Base-by-base conservation (phyloP, 192 early-diverging fungal genomes). In the Podila epicladia region DNA sequence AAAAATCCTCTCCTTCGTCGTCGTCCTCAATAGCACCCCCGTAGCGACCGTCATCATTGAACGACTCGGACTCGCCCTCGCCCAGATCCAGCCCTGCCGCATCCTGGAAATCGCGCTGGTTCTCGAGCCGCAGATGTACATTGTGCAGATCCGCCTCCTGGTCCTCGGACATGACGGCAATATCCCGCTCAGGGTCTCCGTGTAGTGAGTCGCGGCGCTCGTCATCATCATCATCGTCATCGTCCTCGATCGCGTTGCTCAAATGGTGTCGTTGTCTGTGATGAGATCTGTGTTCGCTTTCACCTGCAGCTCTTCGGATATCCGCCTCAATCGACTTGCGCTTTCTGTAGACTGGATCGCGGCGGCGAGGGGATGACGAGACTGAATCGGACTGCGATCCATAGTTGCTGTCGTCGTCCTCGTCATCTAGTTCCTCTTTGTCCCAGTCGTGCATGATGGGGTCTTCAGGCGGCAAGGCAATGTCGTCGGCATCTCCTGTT, bases 101-200 rank as follows among this genome's bases (percentile, higher is more conserved):
- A 61, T 80, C 77, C 66, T 80, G 77, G 57, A 80, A 80, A 15
- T 73, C 77, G 28, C 77, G 71, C 38, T 80, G 77, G 5, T 68
- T 80, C 62, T 80, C 77, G 1, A 80, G 62, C 33, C 77, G 64
- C 35, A 80, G 9, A 41, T 80, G 77, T 7, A 80, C 26, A 50
- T 80, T 80, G 31, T 80, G 66, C 3, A 69, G 62, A 3, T 80
- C 67, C 0, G 62, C 71, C 31, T 80, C 77, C n/a, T 80, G 71
- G 32, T 68, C 71, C 22, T 80, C 77, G 41, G 49, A 67, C 77
- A 80, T 80, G 26, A 59, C 51, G 0, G 77, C 62, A 3, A 69
- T 28, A 31, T 80, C 77, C 4, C 77, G 32, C 45, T 80, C 77
- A 28, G 77, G 77, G 38, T 80, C 77, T 22, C 59, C 31, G 17